phyloP scores from a whole-genome alignment of 768 basidiomycete genomes.

The Hortiboletus flavorubellus region DNA sequence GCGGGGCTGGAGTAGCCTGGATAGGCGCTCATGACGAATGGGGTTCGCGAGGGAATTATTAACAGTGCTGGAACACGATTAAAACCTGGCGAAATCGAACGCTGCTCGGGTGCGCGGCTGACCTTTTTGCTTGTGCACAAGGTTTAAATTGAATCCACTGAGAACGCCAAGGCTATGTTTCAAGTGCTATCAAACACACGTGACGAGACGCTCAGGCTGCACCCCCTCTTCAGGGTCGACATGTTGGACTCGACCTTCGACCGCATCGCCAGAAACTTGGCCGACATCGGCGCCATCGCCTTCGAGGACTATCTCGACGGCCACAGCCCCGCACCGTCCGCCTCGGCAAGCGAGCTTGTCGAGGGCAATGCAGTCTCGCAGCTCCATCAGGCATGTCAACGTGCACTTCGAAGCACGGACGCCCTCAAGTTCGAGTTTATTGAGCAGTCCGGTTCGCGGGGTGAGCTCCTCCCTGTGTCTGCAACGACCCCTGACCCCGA shows the following conservation, averaged over 20 bases:
- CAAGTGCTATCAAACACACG: not conserved
- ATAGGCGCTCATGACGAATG: slow-evolving; percentile 18
- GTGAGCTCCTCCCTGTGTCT: slow-evolving; percentile 25
- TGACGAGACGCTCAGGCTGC: not conserved
- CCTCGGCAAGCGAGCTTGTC: not conserved
- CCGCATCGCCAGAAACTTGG: slow-evolving; percentile 26
- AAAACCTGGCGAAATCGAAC: no score
- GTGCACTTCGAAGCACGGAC: slow-evolving; percentile 39
- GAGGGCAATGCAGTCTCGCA: slow-evolving; percentile 29
- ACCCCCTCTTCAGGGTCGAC: no score
- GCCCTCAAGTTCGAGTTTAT: slow-evolving; percentile 46
- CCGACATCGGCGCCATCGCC: slow-evolving; percentile 26
- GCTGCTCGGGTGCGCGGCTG: no score
- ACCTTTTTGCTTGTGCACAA: no score
- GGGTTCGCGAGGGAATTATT: not conserved
- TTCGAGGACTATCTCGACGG: slow-evolving; percentile 27
- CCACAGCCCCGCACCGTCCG: not conserved
- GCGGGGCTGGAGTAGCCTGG: slow-evolving; percentile 9
- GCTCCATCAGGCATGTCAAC: slow-evolving; percentile 43
- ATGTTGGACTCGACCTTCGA: not conserved
- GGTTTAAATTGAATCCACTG: no score
- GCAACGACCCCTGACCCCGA: slow-evolving; percentile 1
- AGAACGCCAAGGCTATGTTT: no score
- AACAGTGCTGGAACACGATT: not conserved
- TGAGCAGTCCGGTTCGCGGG: slow-evolving; percentile 36